Evolutionary conservation across 305 asterid species (phyloP).

Genomic region (Fraxinus platypoda): DNA sequence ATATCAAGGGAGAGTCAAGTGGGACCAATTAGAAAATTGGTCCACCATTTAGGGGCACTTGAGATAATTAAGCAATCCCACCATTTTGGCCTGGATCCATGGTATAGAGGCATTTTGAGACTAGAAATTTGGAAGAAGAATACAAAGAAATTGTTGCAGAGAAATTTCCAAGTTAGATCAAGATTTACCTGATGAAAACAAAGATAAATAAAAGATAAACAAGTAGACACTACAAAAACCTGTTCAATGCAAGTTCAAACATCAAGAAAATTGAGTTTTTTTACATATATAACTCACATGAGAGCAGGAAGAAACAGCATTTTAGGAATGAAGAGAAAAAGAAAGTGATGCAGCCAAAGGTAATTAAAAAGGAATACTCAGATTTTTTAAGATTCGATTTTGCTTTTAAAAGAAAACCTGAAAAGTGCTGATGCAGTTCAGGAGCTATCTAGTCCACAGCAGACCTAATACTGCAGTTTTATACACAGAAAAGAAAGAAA

Average conservation of each 20-base stretch:
- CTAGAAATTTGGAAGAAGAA: background rate
- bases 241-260: background rate
- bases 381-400: conserved; percentile 30
- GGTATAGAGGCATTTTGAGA: conserved; percentile 4
- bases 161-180: background rate
- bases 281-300: background rate
- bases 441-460: conserved; percentile 20
- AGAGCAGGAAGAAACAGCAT: background rate
- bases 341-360: conserved; percentile 21
- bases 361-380: conserved; percentile 12
- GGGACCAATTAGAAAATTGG: conserved; percentile 16
- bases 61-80: background rate
- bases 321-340: conserved; percentile 3
- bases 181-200: background rate
- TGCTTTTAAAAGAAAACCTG: conserved; percentile 29
- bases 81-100: conserved; percentile 33
- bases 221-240: conserved; percentile 16
- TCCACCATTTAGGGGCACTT: conserved; percentile 9
- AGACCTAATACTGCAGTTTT: conserved; percentile 11
- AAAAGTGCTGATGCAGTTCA: conserved; percentile 23
- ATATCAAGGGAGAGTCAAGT: background rate
- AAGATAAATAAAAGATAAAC: conserved; percentile 10
- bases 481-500: conserved; percentile 9
- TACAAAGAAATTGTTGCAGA: background rate
- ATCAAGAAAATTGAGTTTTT: background rate